These are phyloP conservation scores for Marasmius tenuissimus DNA, from an alignment of 1,284 basidiomycete species.

Conservation along the genomic window DNA sequence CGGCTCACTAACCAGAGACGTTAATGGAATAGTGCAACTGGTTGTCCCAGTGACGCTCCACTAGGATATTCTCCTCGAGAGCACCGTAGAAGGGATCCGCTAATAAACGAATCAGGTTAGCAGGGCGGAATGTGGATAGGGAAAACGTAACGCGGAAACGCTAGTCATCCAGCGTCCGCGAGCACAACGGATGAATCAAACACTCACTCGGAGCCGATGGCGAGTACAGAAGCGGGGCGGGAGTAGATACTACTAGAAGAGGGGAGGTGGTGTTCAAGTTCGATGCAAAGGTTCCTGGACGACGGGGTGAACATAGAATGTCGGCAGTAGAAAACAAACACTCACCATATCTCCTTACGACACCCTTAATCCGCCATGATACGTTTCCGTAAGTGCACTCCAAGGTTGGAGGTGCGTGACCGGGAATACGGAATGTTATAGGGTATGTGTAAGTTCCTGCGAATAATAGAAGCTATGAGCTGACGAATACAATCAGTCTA, in stretches of 20 bases:
- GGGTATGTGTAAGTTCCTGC: constrained; percentile 93
- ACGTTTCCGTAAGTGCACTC: constrained; percentile 69
- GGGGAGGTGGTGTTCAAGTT: constrained; percentile 59
- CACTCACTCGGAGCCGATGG: not conserved
- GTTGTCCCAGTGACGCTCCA: constrained; percentile 92
- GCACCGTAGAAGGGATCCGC: not conserved
- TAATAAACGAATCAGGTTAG: not conserved
- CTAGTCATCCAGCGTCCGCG: not conserved
- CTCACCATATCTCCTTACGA: constrained; percentile 48
- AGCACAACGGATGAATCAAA: not conserved
- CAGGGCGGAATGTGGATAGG: not conserved
- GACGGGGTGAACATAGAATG: too few relatives aligned
- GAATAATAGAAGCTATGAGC: constrained; percentile 4
- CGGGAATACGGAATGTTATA: constrained; percentile 86
- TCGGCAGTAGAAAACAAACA: not conserved
- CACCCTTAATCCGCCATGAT: not conserved
- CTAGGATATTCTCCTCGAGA: constrained; percentile 68
- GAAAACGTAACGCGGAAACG: not conserved
- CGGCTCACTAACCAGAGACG: not conserved
- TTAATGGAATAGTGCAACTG: constrained; percentile 51
- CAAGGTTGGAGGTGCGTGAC: constrained; percentile 79
- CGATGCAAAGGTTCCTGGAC: not conserved
- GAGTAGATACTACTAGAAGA: constrained; percentile 77
- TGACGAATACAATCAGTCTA: not conserved
- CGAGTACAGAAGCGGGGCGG: constrained; percentile 25